phyloP scores from a whole-genome alignment of 2,329 filamentous ascomycete genomes.

The Aspergillus hortae region DNA sequence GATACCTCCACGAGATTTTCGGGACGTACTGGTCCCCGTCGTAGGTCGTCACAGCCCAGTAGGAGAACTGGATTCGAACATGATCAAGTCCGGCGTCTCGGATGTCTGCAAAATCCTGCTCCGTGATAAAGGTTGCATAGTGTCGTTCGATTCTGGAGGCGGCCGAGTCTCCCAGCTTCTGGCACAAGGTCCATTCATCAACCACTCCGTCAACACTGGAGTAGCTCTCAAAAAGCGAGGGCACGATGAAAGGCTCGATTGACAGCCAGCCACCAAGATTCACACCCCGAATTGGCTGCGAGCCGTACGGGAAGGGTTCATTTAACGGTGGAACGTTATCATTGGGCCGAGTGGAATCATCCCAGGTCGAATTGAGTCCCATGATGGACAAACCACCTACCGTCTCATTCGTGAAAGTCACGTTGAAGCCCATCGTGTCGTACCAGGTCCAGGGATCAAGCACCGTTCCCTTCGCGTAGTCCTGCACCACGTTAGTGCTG shows the following conservation, averaged over 20 bases:
- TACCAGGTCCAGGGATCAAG: constrained; percentile 91
- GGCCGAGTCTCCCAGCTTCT: constrained; percentile 63
- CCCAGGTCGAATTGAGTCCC: constrained; percentile 80
- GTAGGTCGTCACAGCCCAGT: constrained; percentile 89
- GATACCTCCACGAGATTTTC: constrained; percentile 86
- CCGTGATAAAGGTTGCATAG: constrained; percentile 83
- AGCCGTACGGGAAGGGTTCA: constrained; percentile 73
- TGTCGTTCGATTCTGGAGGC: constrained; percentile 78
- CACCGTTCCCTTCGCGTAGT: constrained; percentile 67
- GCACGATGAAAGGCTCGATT: constrained; percentile 92
- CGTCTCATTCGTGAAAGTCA: constrained; percentile 82
- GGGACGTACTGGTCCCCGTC: constrained; percentile 83
- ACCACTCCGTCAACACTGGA: constrained; percentile 61
- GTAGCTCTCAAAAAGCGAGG: constrained; percentile 77
- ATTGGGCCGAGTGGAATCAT: constrained; percentile 77
- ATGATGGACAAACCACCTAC: constrained; percentile 88
- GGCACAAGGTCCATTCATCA: constrained; percentile 80
- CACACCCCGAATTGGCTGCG: constrained; percentile 78
- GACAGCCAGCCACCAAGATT: constrained; percentile 94
- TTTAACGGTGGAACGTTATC: constrained; percentile 73
- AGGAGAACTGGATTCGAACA: constrained; percentile 91
- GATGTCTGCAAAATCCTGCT: constrained; percentile 80
- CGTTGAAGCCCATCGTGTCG: constrained; percentile 85
- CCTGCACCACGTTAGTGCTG: constrained; percentile 19
- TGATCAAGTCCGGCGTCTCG: constrained; percentile 87